Conservation (phyloP, 1,139 yeast species). For the Saccharomycopsis phalli region DNA sequence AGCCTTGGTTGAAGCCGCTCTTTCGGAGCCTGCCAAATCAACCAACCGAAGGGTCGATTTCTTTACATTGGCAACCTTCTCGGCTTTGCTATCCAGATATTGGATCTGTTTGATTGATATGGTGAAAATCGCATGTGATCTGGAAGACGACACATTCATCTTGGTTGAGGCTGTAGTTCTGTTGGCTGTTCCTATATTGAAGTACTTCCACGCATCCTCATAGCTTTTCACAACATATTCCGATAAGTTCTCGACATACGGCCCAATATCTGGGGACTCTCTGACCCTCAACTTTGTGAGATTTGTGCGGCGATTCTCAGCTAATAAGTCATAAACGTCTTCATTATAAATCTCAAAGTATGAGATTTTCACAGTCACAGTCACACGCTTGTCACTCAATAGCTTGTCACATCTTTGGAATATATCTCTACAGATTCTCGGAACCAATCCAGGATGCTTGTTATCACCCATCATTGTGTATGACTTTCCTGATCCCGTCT, state of each 20-base stretch:
- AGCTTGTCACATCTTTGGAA: slow-evolving; percentile 37
- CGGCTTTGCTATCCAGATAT: slow-evolving; percentile 40
- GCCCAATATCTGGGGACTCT: slow-evolving; percentile 54
- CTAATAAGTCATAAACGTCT: slow-evolving; percentile 50
- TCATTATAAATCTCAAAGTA: slow-evolving; percentile 72
- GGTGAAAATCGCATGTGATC: slow-evolving; percentile 75
- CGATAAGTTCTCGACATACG: slow-evolving; percentile 57
- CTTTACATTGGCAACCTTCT: slow-evolving; percentile 35
- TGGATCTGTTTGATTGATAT: slow-evolving; percentile 50
- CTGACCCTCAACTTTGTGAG: slow-evolving; percentile 39
- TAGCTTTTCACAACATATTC: slow-evolving; percentile 39
- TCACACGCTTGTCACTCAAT: slow-evolving; percentile 30
- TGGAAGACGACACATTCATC: slow-evolving; percentile 60
- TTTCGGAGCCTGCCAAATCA: slow-evolving; percentile 77
- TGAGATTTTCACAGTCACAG: slow-evolving; percentile 49
- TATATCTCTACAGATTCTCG: slow-evolving; percentile 47
- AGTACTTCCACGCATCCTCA: slow-evolving; percentile 36
- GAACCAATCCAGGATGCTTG: slow-evolving; percentile 42
- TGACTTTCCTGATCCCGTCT: slow-evolving; percentile 69
- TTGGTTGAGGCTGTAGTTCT: slow-evolving; percentile 64
- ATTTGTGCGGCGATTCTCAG: neutral
- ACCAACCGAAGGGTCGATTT: slow-evolving; percentile 56
- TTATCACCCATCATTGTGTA: slow-evolving; percentile 63
- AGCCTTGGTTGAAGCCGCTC: slow-evolving; percentile 55
- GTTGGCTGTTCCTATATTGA: slow-evolving; percentile 39